Evolutionary conservation across 2,329 filamentous ascomycete genomes (phyloP), one percentile per base, ranked within the genome.

Genomic region (Colletotrichum gloeosporioides): DNA sequence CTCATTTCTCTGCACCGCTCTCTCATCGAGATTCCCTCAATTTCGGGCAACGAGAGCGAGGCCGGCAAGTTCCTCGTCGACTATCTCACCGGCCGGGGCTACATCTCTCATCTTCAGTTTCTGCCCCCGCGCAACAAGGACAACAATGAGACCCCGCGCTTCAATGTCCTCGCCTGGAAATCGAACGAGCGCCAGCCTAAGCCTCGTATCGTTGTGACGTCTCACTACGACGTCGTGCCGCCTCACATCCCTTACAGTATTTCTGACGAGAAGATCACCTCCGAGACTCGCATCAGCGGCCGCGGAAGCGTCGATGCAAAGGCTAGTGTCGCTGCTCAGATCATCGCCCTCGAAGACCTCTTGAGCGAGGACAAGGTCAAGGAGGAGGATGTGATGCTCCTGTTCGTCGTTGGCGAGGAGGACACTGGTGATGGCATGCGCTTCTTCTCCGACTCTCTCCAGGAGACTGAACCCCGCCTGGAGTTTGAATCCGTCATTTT

Each of bases 321-420:
- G 82, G 93, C 87, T 16, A 91, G 89, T 80, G 89, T 97, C 15
- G 95, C 95, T 0, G 90, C 95, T 9, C 94, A 96, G 84, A 91
- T 96, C 76, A 90, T 90, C 27, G 95, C 95, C 0, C 86, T 95
- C 5, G 86, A 90, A 77, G 85, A 90, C 78, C 87, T 95, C 9
- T 81, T 92, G 6, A 80, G 82, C 0, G 79, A 84, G 0, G 82
- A 82, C 0, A 80, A 83, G 39, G 83, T 91, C n/a, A 78, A 81
- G 10, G 82, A 85, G 3, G 87, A 87, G 3, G 90, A 93, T 79
- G 85, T 92, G 0, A 88, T 92, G 76, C 85, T 95, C 16, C 83
- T 94, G 2, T 94, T 90, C 78, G 93, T 95, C 1, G 95, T 98
- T 0, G 96, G 95, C 76, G 96, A 99, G 84, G 96, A 99, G 84